Evolutionary conservation across 2,329 filamentous ascomycete species (phyloP).

Genomic region (Triangularia verruculosa): DNA sequence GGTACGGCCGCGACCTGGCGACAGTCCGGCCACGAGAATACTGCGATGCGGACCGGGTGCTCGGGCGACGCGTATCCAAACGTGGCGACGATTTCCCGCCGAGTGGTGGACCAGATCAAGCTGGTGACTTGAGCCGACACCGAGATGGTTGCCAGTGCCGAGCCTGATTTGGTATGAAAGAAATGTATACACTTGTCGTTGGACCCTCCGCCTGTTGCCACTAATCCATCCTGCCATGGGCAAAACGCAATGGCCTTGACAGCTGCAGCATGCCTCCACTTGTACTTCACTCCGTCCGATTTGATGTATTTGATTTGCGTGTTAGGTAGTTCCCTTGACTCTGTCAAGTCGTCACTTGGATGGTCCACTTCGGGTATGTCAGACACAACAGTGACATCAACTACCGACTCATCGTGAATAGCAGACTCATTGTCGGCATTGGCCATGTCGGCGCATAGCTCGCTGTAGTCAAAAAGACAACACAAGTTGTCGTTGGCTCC

Average conservation of each 20-base stretch:
- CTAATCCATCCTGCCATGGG: constrained; percentile 81
- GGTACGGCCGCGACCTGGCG: constrained; percentile 80
- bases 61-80: constrained; percentile 93
- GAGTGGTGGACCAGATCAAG: constrained; percentile 82
- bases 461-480: constrained; percentile 67
- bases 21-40: constrained; percentile 94
- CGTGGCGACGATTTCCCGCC: constrained; percentile 85
- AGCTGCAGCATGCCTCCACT: constrained; percentile 77
- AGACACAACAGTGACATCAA: background rate
- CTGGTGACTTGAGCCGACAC: constrained; percentile 92
- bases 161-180: constrained; percentile 81
- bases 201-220: constrained; percentile 89
- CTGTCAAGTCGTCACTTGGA: constrained; percentile 17
- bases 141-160: constrained; percentile 82
- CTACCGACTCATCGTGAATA: background rate
- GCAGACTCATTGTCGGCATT: background rate
- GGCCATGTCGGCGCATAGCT: constrained; percentile 35
- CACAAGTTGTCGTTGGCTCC: constrained; percentile 92
- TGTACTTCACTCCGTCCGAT: constrained; percentile 55
- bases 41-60: constrained; percentile 82
- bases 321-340: background rate
- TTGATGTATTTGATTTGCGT: constrained; percentile 10
- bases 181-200: constrained; percentile 97
- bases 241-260: constrained; percentile 97
- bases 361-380: constrained; percentile 2